Evolutionary conservation across 2,329 filamentous ascomycete genomes (phyloP).

Genomic region (Fusarium domesticum): DNA sequence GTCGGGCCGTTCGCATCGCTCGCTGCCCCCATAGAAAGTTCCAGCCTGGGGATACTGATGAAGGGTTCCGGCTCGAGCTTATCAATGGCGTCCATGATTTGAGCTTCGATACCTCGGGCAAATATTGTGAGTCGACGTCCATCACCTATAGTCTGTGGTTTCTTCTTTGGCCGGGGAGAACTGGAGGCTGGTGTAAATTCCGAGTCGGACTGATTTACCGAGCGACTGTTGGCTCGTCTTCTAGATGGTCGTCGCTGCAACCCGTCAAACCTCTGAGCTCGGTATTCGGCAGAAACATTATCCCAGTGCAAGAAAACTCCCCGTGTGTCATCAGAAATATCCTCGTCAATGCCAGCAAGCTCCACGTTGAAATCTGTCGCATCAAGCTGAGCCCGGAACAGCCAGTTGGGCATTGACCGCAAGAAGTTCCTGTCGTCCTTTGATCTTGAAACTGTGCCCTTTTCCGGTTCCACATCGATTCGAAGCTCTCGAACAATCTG

Average conservation of each 20-base stretch:
- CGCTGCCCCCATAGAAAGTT: constrained; percentile 78
- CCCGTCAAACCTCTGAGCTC: constrained; percentile 71
- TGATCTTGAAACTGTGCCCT: constrained; percentile 47
- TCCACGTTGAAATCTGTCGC: constrained; percentile 88
- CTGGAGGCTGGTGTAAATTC: constrained; percentile 47
- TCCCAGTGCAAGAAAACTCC: constrained; percentile 85
- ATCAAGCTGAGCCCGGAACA: constrained; percentile 79
- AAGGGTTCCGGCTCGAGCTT: constrained; percentile 84
- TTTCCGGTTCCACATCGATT: constrained; percentile 63
- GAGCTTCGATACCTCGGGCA: constrained; percentile 79
- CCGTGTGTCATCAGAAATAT: constrained; percentile 76
- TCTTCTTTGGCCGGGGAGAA: constrained; percentile 47
- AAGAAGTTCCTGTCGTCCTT: constrained; percentile 65
- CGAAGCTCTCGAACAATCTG: constrained; percentile 86
- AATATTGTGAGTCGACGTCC: constrained; percentile 79
- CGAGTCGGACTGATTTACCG: constrained; percentile 65
- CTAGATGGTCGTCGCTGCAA: constrained; percentile 57
- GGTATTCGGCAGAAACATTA: constrained; percentile 85
- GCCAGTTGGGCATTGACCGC: constrained; percentile 76
- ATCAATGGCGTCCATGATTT: constrained; percentile 84
- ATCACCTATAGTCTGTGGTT: constrained; percentile 60
- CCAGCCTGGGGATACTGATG: constrained; percentile 79
- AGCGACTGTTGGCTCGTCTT: constrained; percentile 71
- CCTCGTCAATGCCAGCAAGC: constrained; percentile 80
- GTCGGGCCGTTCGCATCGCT: constrained; percentile 85